Evolutionary conservation across 371 early-diverging fungal genomes (phyloP).

Genomic region (Mortierella sp.): DNA sequence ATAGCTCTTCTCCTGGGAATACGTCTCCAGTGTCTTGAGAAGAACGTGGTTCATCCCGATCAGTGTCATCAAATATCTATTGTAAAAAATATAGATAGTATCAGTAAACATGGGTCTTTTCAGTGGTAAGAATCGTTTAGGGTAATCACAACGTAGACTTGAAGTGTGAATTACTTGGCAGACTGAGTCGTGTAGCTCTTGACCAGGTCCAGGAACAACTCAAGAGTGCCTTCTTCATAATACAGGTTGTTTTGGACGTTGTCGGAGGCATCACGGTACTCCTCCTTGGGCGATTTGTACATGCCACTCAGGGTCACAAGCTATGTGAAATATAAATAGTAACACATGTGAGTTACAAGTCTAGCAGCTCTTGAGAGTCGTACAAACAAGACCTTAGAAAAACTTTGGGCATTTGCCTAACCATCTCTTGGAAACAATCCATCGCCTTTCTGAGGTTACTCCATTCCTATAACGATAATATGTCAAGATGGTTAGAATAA

Average conservation of each 20-base stretch:
- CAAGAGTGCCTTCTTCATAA: slow-evolving; percentile 75
- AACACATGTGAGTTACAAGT: no score
- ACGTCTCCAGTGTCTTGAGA: slow-evolving; percentile 73
- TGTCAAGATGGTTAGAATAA: background rate
- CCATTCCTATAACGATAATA: slow-evolving; percentile 57
- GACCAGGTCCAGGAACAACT: slow-evolving; percentile 67
- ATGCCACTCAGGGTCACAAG: slow-evolving; percentile 67
- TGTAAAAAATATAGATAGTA: background rate
- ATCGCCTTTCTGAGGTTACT: slow-evolving; percentile 67
- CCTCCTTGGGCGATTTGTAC: slow-evolving; percentile 63
- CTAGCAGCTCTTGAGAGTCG: no score
- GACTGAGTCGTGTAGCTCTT: slow-evolving; percentile 64
- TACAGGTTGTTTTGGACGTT: slow-evolving; percentile 80
- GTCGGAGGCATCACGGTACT: slow-evolving; percentile 70
- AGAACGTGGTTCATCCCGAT: slow-evolving; percentile 71
- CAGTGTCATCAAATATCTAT: slow-evolving; percentile 70
- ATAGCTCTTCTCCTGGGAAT: slow-evolving; percentile 66
- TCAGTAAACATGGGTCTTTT: background rate
- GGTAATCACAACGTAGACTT: slow-evolving; percentile 1
- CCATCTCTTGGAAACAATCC: slow-evolving; percentile 76
- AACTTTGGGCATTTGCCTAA: slow-evolving; percentile 33
- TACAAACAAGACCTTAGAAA: background rate
- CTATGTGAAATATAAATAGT: slow-evolving; percentile 32
- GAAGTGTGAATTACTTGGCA: slow-evolving; percentile 51
- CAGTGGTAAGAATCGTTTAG: background rate